Percentiles rank a stretch among this genome's conserved stretches.
These are phyloP conservation scores for Lodderomyces jiufengensis DNA, from an alignment of 1,139 yeast species.

Conservation along the genomic window DNA sequence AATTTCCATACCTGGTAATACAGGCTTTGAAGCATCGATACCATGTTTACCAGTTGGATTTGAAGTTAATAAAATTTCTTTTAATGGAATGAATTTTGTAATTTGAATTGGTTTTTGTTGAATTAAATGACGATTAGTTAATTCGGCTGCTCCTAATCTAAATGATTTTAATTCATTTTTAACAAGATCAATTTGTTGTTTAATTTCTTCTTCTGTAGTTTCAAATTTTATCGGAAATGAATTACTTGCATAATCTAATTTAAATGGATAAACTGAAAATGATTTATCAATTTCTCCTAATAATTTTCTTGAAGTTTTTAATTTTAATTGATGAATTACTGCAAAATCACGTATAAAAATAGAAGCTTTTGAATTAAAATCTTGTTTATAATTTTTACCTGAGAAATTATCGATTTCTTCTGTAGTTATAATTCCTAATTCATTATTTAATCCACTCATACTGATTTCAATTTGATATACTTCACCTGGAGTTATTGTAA, in stretches of 20 bases:
- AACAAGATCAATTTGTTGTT: conserved; percentile 38
- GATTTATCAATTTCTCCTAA: conserved; percentile 66
- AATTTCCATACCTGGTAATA: conserved; percentile 68
- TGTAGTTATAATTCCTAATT: conserved; percentile 63
- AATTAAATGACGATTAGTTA: conserved; percentile 76
- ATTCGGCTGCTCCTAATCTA: conserved; percentile 78
- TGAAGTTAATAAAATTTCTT: conserved; percentile 54
- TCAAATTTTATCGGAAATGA: conserved; percentile 52
- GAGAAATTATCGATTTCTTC: conserved; percentile 61
- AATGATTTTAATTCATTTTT: conserved; percentile 53
- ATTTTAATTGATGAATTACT: conserved; percentile 68
- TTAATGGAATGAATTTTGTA: conserved; percentile 69
- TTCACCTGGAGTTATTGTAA: conserved; percentile 73
- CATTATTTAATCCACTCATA: conserved; percentile 66
- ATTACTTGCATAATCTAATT: conserved; percentile 62
- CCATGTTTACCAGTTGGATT: conserved; percentile 66
- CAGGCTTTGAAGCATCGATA: conserved; percentile 60
- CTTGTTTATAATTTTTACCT: conserved; percentile 55
- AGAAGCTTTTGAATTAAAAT: conserved; percentile 62
- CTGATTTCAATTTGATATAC: conserved; percentile 80
- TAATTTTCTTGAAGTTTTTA: conserved; percentile 70
- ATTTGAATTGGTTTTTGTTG: conserved; percentile 70
- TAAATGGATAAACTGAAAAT: conserved; percentile 89
- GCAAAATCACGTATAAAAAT: conserved; percentile 84
- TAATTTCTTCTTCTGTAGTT: conserved; percentile 27